phyloP scores from a whole-genome alignment of 1,284 basidiomycete species.

The Ceratobasidium sp. region DNA sequence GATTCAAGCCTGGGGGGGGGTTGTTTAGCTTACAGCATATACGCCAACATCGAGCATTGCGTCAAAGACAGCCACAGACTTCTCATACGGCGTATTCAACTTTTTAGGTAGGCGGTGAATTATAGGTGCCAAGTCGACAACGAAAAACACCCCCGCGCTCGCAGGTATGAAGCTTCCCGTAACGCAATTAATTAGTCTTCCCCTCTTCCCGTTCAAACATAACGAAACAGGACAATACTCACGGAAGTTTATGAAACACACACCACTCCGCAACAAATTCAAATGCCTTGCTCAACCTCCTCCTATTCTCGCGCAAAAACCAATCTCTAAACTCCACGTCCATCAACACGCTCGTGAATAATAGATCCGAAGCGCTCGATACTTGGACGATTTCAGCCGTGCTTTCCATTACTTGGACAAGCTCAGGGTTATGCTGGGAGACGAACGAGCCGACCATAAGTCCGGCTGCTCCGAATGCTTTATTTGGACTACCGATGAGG shows the following conservation, averaged over 20 bases:
- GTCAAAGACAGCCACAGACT: conserved; percentile 9
- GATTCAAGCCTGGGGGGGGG: too few relatives aligned
- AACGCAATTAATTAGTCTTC: too few relatives aligned
- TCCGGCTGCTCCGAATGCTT: conserved; percentile 46
- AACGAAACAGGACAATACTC: neutral
- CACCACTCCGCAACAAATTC: conserved; percentile 38
- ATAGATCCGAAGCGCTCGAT: conserved; percentile 12
- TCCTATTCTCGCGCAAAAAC: conserved; percentile 29
- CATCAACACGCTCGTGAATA: conserved; percentile 21
- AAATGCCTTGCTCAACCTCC: conserved; percentile 21
- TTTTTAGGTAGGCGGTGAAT: neutral
- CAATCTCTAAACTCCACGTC: conserved; percentile 30
- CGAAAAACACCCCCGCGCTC: conserved; percentile 40
- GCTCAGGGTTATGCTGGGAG: conserved; percentile 46
- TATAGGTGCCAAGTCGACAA: conserved; percentile 31
- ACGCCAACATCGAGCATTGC: conserved; percentile 28
- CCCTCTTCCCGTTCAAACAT: too few relatives aligned
- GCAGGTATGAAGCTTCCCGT: conserved; percentile 29
- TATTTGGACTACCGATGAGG: conserved; percentile 42
- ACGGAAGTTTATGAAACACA: conserved; percentile 35
- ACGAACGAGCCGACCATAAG: conserved; percentile 44
- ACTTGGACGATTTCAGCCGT: conserved; percentile 27
- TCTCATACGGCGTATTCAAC: neutral
- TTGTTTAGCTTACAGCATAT: conserved; percentile 26
- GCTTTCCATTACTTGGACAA: conserved; percentile 25